These are phyloP conservation scores for Poa pratensis DNA, from an alignment of 176 grass and related monocot species.

Conservation along the genomic window DNA sequence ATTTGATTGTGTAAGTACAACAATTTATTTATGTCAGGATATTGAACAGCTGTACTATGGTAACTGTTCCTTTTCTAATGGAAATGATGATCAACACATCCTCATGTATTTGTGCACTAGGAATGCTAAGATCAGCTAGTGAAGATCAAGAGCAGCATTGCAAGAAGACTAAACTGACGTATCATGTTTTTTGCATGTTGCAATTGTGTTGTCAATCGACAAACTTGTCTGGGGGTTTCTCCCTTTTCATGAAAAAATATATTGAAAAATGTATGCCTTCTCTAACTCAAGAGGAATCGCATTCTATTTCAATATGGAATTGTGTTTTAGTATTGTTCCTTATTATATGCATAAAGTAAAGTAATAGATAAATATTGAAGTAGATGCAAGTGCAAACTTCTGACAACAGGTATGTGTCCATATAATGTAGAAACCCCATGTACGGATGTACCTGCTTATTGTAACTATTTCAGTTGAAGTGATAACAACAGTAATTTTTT, in stretches of 20 bases:
- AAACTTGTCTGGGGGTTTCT: conserved; percentile 33
- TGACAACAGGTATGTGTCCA: conserved; percentile 14
- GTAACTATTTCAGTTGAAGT: conserved; percentile 14
- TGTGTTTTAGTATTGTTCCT: conserved; percentile 4
- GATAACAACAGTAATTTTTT: conserved; percentile 1
- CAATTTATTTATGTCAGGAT: conserved; percentile 45
- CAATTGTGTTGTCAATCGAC: conserved; percentile 16
- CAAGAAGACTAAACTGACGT: conserved; percentile 31
- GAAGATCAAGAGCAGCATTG: conserved; percentile 15
- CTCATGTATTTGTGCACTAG: conserved; percentile 19
- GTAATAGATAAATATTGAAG: conserved; percentile 15
- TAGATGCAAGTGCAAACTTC: conserved; percentile 24
- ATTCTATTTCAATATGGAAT: background rate
- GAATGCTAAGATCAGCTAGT: conserved; percentile 19
- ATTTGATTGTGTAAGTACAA: conserved; percentile 57
- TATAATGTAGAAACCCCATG: background rate
- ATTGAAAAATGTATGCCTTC: background rate
- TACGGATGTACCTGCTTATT: conserved; percentile 12
- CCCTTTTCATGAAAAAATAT: background rate
- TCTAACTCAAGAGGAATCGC: background rate
- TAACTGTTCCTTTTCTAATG: background rate
- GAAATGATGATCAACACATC: conserved; percentile 12
- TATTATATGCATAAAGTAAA: conserved; percentile 8
- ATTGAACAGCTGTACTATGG: conserved; percentile 15
- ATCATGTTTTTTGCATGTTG: background rate